Evolutionary conservation across 1,284 basidiomycete species (phyloP).

Genomic region (Albatrellus sp.): DNA sequence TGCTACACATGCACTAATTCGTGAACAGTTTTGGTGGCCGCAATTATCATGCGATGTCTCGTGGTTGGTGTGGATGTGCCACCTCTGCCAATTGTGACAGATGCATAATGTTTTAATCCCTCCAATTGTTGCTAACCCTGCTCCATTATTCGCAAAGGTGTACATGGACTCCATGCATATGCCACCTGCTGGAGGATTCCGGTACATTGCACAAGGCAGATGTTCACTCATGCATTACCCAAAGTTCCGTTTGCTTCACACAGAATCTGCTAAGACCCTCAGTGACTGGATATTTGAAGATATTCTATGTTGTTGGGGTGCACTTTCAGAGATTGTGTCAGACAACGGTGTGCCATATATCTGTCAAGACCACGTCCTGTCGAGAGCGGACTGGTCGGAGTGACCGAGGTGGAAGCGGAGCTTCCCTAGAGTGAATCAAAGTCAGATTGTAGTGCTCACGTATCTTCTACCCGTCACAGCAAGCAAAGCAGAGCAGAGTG

Average conservation of each 20-base stretch:
- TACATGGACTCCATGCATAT: conserved; percentile 22
- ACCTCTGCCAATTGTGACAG: conserved; percentile 22
- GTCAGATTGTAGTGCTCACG: too few relatives aligned
- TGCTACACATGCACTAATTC: conserved; percentile 1
- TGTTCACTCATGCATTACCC: conserved; percentile 13
- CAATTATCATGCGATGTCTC: conserved; percentile 16
- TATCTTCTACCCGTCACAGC: too few relatives aligned
- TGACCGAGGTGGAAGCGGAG: too few relatives aligned
- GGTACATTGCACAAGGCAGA: conserved; percentile 16
- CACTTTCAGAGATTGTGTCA: conserved; percentile 13
- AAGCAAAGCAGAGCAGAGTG: too few relatives aligned
- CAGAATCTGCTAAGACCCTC: conserved; percentile 8
- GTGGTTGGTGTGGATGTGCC: conserved; percentile 23
- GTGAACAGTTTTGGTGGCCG: conserved; percentile 19
- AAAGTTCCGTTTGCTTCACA: conserved; percentile 13
- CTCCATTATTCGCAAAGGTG: conserved; percentile 18
- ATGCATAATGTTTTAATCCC: conserved; percentile 19
- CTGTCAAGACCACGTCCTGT: too few relatives aligned
- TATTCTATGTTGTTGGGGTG: conserved; percentile 14
- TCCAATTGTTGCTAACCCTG: conserved; percentile 17
- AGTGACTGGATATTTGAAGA: conserved; percentile 17
- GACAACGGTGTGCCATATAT: conserved; percentile 20
- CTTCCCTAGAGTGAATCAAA: too few relatives aligned
- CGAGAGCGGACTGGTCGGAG: too few relatives aligned
- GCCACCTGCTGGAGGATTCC: conserved; percentile 11